Conservation (phyloP, 805 yeast genomes). For the Zygosaccharomyces rouxii region DNA sequence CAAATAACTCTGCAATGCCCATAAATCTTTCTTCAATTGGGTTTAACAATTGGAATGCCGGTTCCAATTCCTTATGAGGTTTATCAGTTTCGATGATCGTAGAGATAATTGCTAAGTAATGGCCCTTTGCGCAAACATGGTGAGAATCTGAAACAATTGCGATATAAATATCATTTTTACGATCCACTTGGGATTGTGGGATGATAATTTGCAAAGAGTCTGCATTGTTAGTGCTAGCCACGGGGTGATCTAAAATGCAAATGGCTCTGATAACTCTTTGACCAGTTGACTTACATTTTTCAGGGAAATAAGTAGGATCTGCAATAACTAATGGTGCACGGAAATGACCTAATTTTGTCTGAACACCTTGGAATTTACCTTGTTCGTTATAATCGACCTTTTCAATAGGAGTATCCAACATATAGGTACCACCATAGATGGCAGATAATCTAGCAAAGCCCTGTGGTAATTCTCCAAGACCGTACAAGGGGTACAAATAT, state of each 20-base stretch:
- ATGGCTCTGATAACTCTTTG: slow-evolving; percentile 43
- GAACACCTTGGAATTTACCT: slow-evolving; percentile 78
- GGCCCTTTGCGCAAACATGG: slow-evolving; percentile 83
- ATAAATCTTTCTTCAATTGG: slow-evolving; percentile 74
- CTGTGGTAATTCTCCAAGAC: slow-evolving; percentile 97
- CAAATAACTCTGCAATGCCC: slow-evolving; percentile 90
- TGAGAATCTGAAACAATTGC: slow-evolving; percentile 88
- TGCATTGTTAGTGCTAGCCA: slow-evolving; percentile 73
- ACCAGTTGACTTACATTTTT: slow-evolving; percentile 36
- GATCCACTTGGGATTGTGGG: slow-evolving; percentile 91
- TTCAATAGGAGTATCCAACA: slow-evolving; percentile 95
- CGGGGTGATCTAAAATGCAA: slow-evolving; percentile 85
- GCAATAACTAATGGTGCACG: slow-evolving; percentile 92
- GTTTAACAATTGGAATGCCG: slow-evolving; percentile 89
- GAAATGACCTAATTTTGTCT: slow-evolving; percentile 86
- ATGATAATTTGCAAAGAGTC: slow-evolving; percentile 92
- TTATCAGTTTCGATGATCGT: slow-evolving; percentile 90
- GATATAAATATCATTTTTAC: slow-evolving; percentile 91
- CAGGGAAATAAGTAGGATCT: slow-evolving; percentile 96
- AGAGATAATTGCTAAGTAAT: slow-evolving; percentile 88
- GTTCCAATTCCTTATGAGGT: slow-evolving; percentile 88
- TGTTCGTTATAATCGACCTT: slow-evolving; percentile 72
- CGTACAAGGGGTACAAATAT: slow-evolving; percentile 91
- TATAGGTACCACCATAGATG: slow-evolving; percentile 96
- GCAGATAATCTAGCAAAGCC: slow-evolving; percentile 97